These are phyloP conservation scores for Babesia gibsoni DNA, from an alignment of 169 alveolate genomes.

Conservation along the genomic window DNA sequence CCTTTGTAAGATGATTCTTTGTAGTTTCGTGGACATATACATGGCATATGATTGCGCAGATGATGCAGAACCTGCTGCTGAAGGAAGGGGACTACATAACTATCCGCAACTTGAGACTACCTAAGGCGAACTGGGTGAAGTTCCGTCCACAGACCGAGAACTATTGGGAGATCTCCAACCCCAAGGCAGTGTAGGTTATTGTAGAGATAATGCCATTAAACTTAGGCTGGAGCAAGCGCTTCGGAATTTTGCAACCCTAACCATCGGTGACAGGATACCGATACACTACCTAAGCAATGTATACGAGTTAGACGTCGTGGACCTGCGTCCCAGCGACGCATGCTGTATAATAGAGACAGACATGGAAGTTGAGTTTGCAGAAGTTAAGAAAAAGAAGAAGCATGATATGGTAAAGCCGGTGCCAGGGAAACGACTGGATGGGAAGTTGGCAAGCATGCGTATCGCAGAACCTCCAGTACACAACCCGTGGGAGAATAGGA, in stretches of 20 bases:
- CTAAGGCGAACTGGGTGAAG: slow-evolving; percentile 88
- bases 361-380: slow-evolving; percentile 90
- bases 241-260: slow-evolving; percentile 87
- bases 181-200: slow-evolving; percentile 86
- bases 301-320: slow-evolving; percentile 87
- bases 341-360: slow-evolving; percentile 93
- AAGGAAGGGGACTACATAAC: slow-evolving; percentile 87
- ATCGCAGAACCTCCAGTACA: not conserved
- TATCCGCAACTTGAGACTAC: slow-evolving; percentile 81
- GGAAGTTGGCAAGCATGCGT: slow-evolving; percentile 33
- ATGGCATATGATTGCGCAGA: slow-evolving; percentile 55
- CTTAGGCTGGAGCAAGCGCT: slow-evolving; percentile 85
- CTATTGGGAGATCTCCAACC: slow-evolving; percentile 91
- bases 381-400: slow-evolving; percentile 13
- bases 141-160: slow-evolving; percentile 88
- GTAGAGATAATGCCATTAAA: not conserved
- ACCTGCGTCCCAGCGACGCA: slow-evolving; percentile 86
- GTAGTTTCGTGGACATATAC: not conserved
- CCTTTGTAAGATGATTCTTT: no score
- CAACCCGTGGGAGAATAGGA: slow-evolving; percentile 71
- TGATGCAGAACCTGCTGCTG: slow-evolving; percentile 87
- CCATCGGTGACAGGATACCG: slow-evolving; percentile 89
- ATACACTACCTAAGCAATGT: slow-evolving; percentile 84
- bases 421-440: slow-evolving; percentile 54
- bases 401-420: not conserved